These are phyloP conservation scores for Zygosaccharomyces bisporus DNA, from an alignment of 805 yeast species.

Conservation along the genomic window DNA sequence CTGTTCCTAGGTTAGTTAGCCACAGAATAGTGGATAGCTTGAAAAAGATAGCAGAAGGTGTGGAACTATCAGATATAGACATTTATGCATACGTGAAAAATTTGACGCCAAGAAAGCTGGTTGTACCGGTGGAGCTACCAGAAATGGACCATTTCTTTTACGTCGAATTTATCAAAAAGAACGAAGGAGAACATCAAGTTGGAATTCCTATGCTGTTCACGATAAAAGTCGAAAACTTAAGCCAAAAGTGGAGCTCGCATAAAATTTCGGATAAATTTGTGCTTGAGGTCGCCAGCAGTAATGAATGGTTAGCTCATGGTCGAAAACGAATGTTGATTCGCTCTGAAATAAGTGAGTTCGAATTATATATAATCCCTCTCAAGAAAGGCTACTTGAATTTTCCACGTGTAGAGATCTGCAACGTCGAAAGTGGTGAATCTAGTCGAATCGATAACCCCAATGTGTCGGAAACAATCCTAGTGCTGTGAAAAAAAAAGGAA, in stretches of 20 bases:
- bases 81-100: slow-evolving; percentile 26
- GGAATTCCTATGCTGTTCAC: slow-evolving; percentile 24
- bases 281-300: slow-evolving; percentile 46
- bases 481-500: slow-evolving; percentile 50
- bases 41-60: slow-evolving; percentile 18
- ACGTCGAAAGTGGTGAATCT: slow-evolving; percentile 35
- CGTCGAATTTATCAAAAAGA: slow-evolving; percentile 16
- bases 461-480: slow-evolving; percentile 62
- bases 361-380: slow-evolving; percentile 63
- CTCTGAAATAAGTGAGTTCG: slow-evolving; percentile 31
- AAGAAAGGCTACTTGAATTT: slow-evolving; percentile 67
- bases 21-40: slow-evolving; percentile 21
- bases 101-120: slow-evolving; percentile 17
- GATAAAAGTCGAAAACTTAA: slow-evolving; percentile 20
- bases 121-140: slow-evolving; percentile 32
- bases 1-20: slow-evolving; percentile 17
- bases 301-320: slow-evolving; percentile 85
- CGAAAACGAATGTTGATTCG: slow-evolving; percentile 51
- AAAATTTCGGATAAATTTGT: slow-evolving; percentile 32
- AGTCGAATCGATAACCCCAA: slow-evolving; percentile 66
- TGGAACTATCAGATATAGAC: slow-evolving; percentile 22
- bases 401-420: slow-evolving; percentile 56
- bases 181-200: slow-evolving; percentile 9
- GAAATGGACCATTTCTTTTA: slow-evolving; percentile 24
- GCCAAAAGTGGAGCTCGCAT: slow-evolving; percentile 21